A percentile compares a stretch with the other conserved stretches of the same genome.
phyloP scores from a whole-genome alignment of 306 rosid genomes.

The Luffa aegyptiaca region DNA sequence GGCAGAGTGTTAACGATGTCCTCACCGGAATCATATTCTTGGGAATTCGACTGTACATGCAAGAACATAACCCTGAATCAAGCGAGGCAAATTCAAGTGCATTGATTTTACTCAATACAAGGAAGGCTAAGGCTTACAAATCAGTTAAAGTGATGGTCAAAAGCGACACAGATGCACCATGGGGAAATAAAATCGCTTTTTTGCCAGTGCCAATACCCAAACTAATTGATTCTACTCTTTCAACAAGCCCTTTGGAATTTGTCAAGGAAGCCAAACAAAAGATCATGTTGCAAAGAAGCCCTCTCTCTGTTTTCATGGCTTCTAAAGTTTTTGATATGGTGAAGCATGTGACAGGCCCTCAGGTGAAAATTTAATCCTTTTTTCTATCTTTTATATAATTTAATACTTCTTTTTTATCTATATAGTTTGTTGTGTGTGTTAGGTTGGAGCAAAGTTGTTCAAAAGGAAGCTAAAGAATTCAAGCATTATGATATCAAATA shows the following conservation, averaged over 20 bases:
- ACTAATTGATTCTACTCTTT: constrained; percentile 5
- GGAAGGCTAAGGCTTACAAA: constrained; percentile 34
- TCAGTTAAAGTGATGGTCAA: constrained; percentile 40
- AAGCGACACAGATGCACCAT: constrained; percentile 25
- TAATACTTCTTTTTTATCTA: neutral
- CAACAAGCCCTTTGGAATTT: constrained; percentile 30
- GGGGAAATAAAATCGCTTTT: constrained; percentile 52
- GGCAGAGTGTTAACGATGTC: constrained; percentile 47
- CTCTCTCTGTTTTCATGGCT: constrained; percentile 28
- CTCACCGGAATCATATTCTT: constrained; percentile 36
- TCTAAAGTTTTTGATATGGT: constrained; percentile 25
- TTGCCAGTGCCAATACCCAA: constrained; percentile 46
- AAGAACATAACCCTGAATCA: constrained; percentile 27
- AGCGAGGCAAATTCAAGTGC: constrained; percentile 31
- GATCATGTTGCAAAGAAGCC: constrained; percentile 38
- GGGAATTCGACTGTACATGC: constrained; percentile 48
- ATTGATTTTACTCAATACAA: constrained; percentile 43
- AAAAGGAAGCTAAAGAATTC: constrained; percentile 32
- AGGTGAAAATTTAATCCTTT: constrained; percentile 20
- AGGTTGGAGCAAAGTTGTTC: constrained; percentile 41
- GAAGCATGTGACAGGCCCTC: constrained; percentile 33
- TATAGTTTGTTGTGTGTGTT: neutral
- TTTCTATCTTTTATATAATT: too few relatives aligned
- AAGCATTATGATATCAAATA: constrained; percentile 36
- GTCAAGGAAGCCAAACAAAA: constrained; percentile 28